phyloP scores from a whole-genome alignment of 2,329 filamentous ascomycete species.

The Polychaeton citri region DNA sequence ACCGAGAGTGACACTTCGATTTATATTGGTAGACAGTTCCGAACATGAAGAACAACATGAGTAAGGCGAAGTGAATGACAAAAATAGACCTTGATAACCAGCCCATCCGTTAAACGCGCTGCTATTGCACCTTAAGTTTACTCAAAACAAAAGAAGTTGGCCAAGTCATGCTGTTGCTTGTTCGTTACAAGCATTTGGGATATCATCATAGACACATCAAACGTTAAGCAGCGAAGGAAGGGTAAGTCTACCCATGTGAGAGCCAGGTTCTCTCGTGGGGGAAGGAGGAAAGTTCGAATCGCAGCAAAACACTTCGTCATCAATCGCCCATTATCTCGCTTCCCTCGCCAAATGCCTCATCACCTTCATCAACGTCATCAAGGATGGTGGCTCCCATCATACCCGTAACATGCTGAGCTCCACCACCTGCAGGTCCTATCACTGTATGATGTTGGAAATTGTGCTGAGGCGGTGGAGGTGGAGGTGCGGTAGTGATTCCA shows the following conservation, averaged over 20 bases:
- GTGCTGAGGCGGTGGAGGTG: neutral
- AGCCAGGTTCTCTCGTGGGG: neutral
- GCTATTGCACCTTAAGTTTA: too few relatives aligned
- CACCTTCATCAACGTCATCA: constrained; percentile 24
- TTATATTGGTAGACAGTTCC: too few relatives aligned
- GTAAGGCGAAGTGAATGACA: too few relatives aligned
- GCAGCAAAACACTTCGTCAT: neutral
- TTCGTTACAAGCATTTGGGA: too few relatives aligned
- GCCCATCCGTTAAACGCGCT: too few relatives aligned
- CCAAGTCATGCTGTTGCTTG: too few relatives aligned
- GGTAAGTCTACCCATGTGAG: neutral
- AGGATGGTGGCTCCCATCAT: constrained; percentile 26
- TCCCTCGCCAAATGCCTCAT: constrained; percentile 32
- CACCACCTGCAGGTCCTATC: constrained; percentile 2
- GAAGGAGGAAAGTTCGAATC: neutral
- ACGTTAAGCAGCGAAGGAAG: neutral
- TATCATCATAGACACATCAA: neutral
- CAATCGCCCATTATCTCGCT: constrained; percentile 28
- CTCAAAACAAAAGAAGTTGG: too few relatives aligned
- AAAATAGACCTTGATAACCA: too few relatives aligned
- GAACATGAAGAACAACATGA: too few relatives aligned
- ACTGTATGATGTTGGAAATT: neutral
- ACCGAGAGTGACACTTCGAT: too few relatives aligned
- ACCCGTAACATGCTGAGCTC: constrained; percentile 22
- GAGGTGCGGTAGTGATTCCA: neutral